Percentiles rank a stretch among this genome's conserved stretches.
phyloP scores from a whole-genome alignment of 768 basidiomycete genomes.

The Roridomyces roridus region DNA sequence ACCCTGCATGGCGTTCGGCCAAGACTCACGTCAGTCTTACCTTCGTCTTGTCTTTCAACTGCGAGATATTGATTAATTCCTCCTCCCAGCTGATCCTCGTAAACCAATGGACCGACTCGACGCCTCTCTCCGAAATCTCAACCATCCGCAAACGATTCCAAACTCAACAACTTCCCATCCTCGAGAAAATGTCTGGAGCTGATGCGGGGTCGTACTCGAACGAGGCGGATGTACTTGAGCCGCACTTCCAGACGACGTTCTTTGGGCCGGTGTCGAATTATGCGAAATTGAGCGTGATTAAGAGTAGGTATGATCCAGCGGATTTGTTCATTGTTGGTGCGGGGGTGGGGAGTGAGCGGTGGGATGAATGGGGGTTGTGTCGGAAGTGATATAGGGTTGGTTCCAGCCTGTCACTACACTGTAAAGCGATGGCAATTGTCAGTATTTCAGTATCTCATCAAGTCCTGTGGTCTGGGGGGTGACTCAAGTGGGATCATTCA shows the following conservation, averaged over 20 bases:
- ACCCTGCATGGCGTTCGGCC: constrained; percentile 42
- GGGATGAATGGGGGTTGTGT: constrained; percentile 37
- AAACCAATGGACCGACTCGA: constrained; percentile 22
- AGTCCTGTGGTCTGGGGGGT: no score
- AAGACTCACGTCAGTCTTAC: constrained; percentile 43
- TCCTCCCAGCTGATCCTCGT: constrained; percentile 17
- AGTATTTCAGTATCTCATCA: no score
- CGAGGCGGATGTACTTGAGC: constrained; percentile 39
- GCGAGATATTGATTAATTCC: neutral
- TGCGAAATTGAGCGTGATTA: constrained; percentile 33
- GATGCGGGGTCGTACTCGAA: constrained; percentile 41
- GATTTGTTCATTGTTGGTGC: constrained; percentile 38
- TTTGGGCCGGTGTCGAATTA: constrained; percentile 43
- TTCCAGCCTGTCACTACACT: no score
- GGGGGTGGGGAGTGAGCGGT: constrained; percentile 40
- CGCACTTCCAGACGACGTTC: constrained; percentile 36
- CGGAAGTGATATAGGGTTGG: no score
- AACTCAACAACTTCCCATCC: constrained; percentile 28
- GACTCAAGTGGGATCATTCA: no score
- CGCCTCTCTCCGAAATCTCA: constrained; percentile 21
- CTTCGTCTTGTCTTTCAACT: no score
- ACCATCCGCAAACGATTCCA: constrained; percentile 28
- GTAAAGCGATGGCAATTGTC: no score
- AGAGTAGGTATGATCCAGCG: constrained; percentile 36
- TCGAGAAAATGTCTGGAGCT: constrained; percentile 32